These are phyloP conservation scores for Castanea mollissima DNA, from an alignment of 306 rosid species.

Conservation along the genomic window DNA sequence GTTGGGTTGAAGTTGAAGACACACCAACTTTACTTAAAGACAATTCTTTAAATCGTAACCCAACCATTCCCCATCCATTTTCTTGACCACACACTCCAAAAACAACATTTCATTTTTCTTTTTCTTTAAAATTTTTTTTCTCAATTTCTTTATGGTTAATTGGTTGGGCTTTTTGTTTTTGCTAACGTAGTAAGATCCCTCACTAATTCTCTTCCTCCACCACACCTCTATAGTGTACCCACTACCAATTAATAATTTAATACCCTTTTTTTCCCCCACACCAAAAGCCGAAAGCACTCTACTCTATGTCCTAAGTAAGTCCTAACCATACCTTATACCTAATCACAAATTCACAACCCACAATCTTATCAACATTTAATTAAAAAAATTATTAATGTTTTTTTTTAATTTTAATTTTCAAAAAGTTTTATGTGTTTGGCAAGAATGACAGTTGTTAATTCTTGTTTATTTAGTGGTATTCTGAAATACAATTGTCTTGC, in stretches of 20 bases:
- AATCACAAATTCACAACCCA: slow-evolving; percentile 43
- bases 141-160: slow-evolving; percentile 20
- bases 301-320: not conserved
- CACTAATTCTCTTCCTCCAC: slow-evolving; percentile 12
- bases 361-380: slow-evolving; percentile 1
- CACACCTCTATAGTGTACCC: slow-evolving; percentile 42
- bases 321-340: slow-evolving; percentile 30
- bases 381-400: too few species aligned
- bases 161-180: slow-evolving; percentile 17
- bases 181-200: slow-evolving; percentile 22
- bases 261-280: slow-evolving; percentile 24
- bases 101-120: slow-evolving; percentile 27
- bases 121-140: slow-evolving; percentile 31
- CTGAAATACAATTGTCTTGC: not conserved
- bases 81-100: slow-evolving; percentile 45
- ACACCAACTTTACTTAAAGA: slow-evolving; percentile 40
- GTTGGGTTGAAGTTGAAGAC: slow-evolving; percentile 36
- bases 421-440: too few species aligned
- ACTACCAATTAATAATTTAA: slow-evolving; percentile 21
- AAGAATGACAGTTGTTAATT: too few species aligned
- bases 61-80: slow-evolving; percentile 38
- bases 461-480: not conserved
- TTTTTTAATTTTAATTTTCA: too few species aligned
- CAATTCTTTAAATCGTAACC: slow-evolving; percentile 49
- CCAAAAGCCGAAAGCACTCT: slow-evolving; percentile 16